A percentile compares a stretch with the other conserved stretches of the same genome.
phyloP scores from a whole-genome alignment of 352 stramenopile genomes.

The Pythium grandisporangium region DNA sequence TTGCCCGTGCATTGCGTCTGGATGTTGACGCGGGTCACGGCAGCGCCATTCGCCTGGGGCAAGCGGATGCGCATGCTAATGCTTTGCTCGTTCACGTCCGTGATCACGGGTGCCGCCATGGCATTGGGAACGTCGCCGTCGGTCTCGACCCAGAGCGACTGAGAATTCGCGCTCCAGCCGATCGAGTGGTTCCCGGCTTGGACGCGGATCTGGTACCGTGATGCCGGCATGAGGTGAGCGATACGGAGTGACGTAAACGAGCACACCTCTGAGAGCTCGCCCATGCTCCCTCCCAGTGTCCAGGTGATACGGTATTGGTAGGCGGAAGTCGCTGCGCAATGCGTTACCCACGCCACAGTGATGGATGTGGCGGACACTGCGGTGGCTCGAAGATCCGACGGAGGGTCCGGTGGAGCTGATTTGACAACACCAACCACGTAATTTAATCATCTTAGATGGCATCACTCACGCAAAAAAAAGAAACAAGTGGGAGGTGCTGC shows the following conservation, averaged over 20 bases:
- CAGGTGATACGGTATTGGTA: conserved; percentile 37
- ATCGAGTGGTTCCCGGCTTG: conserved; percentile 33
- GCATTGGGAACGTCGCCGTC: conserved; percentile 31
- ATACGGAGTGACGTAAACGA: conserved; percentile 14
- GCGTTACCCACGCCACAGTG: conserved; percentile 15
- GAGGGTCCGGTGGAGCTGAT: conserved; percentile 21
- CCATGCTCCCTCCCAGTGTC: conserved; percentile 12
- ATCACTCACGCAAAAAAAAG: no score
- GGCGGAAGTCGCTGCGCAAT: conserved; percentile 4
- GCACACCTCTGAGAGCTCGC: conserved; percentile 16
- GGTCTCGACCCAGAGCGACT: conserved; percentile 14
- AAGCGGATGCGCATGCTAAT: conserved; percentile 32
- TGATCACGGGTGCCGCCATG: conserved; percentile 24
- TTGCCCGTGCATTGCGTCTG: conserved; percentile 29
- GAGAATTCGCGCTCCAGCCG: conserved; percentile 28
- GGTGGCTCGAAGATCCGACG: conserved; percentile 10
- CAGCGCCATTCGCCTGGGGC: conserved; percentile 25
- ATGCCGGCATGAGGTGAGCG: conserved; percentile 27
- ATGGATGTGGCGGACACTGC: conserved; percentile 19
- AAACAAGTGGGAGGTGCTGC: neutral
- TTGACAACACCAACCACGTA: neutral
- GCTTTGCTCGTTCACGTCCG: conserved; percentile 21
- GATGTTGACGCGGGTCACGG: conserved; percentile 22
- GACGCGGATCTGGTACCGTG: conserved; percentile 25
- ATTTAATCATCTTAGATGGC: no score